Conservation (phyloP, 306 rosid genomes). For the Sesbania bispinosa region DNA sequence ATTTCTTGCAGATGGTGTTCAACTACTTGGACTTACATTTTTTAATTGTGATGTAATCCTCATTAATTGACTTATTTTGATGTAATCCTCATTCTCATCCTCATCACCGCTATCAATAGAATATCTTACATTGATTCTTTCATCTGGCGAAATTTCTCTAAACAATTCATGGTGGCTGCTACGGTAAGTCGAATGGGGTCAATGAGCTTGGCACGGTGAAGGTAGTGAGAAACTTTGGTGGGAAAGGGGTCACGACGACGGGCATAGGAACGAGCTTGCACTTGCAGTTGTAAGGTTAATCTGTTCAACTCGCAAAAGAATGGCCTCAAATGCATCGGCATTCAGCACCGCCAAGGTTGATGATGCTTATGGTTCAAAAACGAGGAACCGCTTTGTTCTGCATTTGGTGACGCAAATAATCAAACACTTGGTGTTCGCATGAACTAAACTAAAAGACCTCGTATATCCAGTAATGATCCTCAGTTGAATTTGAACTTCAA, state of each 20-base stretch:
- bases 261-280: constrained; percentile 42
- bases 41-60: no score
- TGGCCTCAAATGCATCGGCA: constrained; percentile 30
- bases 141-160: constrained; percentile 45
- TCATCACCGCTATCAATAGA: constrained; percentile 34
- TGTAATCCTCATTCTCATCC: constrained; percentile 24
- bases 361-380: background rate
- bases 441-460: no score
- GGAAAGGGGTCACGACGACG: constrained; percentile 59
- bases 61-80: no score
- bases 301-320: constrained; percentile 18
- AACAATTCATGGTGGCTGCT: constrained; percentile 42
- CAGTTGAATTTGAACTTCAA: no score
- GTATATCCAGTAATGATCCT: no score
- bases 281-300: constrained; percentile 29
- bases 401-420: constrained; percentile 22
- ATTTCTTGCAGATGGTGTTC: no score
- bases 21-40: no score
- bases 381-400: background rate
- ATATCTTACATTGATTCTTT: constrained; percentile 43
- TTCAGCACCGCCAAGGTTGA: background rate
- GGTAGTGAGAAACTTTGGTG: constrained; percentile 62
- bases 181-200: constrained; percentile 65
- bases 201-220: constrained; percentile 71
- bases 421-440: constrained; percentile 40